A percentile compares a stretch with the other conserved stretches of the same genome.
These are phyloP conservation scores for Platanthera zijinensis DNA, from an alignment of 106 monocot genomes.

Conservation along the genomic window DNA sequence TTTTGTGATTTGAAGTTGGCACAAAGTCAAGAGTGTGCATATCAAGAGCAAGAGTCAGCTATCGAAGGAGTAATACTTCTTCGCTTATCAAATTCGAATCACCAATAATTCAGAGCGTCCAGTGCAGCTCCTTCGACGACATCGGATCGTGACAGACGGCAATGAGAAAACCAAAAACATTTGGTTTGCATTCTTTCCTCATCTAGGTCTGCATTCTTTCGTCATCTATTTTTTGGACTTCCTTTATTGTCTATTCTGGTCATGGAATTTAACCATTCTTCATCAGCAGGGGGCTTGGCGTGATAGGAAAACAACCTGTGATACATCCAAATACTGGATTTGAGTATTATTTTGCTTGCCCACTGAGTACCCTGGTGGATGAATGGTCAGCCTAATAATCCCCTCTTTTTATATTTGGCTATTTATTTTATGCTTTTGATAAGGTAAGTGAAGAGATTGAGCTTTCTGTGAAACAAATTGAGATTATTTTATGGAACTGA, in stretches of 20 bases:
- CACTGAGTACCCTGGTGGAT: conserved; percentile 74
- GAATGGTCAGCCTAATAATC: conserved; percentile 51
- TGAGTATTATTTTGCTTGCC: conserved; percentile 89
- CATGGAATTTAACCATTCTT: neutral
- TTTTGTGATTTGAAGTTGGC: too few relatives aligned
- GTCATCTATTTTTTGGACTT: neutral
- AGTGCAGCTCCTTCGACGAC: conserved; percentile 86
- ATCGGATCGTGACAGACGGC: conserved; percentile 97
- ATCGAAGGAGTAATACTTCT: conserved; percentile 66
- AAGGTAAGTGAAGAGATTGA: too few relatives aligned
- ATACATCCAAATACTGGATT: conserved; percentile 85
- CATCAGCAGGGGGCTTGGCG: conserved; percentile 69
- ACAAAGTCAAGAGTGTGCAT: conserved; percentile 87
- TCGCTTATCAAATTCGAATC: conserved; percentile 56
- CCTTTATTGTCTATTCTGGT: neutral
- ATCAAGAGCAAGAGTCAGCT: conserved; percentile 72
- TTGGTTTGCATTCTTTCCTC: conserved; percentile 43
- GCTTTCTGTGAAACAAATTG: too few relatives aligned
- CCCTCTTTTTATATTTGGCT: neutral
- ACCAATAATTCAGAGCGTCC: conserved; percentile 80
- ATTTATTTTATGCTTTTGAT: neutral
- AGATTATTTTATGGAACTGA: too few relatives aligned
- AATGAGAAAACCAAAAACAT: conserved; percentile 78
- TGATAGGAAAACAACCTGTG: conserved; percentile 93
- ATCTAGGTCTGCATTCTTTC: too few relatives aligned